Base-by-base conservation (phyloP, 768 basidiomycete species). In the Tylopilus plumbeoviolaceoides region DNA sequence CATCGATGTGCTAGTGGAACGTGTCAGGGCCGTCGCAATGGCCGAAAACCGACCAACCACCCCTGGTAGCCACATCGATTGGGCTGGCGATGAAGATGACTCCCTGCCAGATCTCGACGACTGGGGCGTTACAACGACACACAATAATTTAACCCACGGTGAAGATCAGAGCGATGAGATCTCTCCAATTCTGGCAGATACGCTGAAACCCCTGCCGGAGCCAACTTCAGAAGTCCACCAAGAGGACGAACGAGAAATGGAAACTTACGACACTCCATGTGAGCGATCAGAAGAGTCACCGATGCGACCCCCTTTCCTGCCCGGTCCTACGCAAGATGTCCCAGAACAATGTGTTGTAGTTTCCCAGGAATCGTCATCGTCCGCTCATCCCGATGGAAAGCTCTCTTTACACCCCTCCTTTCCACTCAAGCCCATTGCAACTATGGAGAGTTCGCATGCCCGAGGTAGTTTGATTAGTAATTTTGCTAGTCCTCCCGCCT, bases 31-130 rank as follows among this genome's bases (percentile, higher is more conserved):
- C 9, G 81, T 82, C 7, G 86, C 87, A 9, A 87, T 89, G 82
- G 83, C 76, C 30, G 75, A 80, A 48, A 75, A 81, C 61, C 73
- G 86, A 41, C 84, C 87, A 12, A 72, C 79, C 15, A 86, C 87
- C 1, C 87, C 87, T 14, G 85, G 84, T 31, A 87, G 83, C 53
- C 89, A 91, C 58, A 86, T 91, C 53, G 89, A 92, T 68, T 93
- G 91, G 91, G 91, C 91, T 39, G 86, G 85, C 33, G 89, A 91
- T 59, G 90, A 93, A 51, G 89, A 92, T 57, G 80, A 81, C 55
- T 83, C 79, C 56, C 73, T 93, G 2, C 90, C 91, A 6, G 88
- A 90, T 68, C 75, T 93, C 25, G 82, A 92, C 64, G 91, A 93
- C 63, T 93, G 91, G 91, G 89, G 85, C 18, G 79, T 90, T 42